phyloP scores from a whole-genome alignment of 1,284 basidiomycete genomes.

The Leccinum subrobustum region DNA sequence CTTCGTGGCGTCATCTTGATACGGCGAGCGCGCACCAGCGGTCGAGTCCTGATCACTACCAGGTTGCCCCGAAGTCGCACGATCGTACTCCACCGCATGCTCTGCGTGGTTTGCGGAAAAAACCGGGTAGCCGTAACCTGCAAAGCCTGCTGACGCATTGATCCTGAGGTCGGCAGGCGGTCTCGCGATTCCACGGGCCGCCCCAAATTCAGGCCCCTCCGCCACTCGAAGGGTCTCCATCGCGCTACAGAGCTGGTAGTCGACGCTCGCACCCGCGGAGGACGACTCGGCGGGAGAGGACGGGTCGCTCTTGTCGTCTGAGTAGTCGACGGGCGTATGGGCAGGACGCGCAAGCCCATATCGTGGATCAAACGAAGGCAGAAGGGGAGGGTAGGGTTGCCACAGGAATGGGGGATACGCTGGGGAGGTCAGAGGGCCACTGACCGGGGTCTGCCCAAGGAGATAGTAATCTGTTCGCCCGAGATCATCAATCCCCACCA shows the following conservation, averaged over 20 bases:
- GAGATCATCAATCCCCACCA: slow-evolving; percentile 7
- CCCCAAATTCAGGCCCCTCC: slow-evolving; percentile 6
- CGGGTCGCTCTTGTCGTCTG: slow-evolving; percentile 29
- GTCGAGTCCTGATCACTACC: slow-evolving; percentile 1
- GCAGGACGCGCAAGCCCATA: slow-evolving; percentile 13
- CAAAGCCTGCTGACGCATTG: slow-evolving; percentile 12
- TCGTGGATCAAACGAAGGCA: slow-evolving; percentile 17
- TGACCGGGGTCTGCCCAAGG: slow-evolving; percentile 20
- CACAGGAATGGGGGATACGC: slow-evolving; percentile 24
- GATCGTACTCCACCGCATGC: slow-evolving; percentile 2
- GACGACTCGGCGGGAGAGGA: slow-evolving; percentile 28
- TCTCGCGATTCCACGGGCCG: slow-evolving; percentile 1
- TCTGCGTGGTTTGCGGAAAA: slow-evolving; percentile 18
- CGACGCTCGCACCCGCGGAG: slow-evolving; percentile 12
- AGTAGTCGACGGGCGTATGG: slow-evolving; percentile 14
- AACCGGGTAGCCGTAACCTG: slow-evolving; percentile 10
- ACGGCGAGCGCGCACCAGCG: slow-evolving; percentile 3
- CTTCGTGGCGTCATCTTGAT: slow-evolving; percentile 17
- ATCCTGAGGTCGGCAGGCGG: slow-evolving; percentile 11
- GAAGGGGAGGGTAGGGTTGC: slow-evolving; percentile 22
- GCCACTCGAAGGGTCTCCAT: slow-evolving; percentile 3
- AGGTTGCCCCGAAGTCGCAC: slow-evolving; percentile 10
- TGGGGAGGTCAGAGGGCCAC: slow-evolving; percentile 17
- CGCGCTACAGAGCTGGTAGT: slow-evolving; percentile 10
- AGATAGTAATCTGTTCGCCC: slow-evolving; percentile 19